A percentile compares a stretch with the other conserved stretches of the same genome.
phyloP scores from a whole-genome alignment of 202 grass and related monocot genomes.

The Panicum hallii region DNA sequence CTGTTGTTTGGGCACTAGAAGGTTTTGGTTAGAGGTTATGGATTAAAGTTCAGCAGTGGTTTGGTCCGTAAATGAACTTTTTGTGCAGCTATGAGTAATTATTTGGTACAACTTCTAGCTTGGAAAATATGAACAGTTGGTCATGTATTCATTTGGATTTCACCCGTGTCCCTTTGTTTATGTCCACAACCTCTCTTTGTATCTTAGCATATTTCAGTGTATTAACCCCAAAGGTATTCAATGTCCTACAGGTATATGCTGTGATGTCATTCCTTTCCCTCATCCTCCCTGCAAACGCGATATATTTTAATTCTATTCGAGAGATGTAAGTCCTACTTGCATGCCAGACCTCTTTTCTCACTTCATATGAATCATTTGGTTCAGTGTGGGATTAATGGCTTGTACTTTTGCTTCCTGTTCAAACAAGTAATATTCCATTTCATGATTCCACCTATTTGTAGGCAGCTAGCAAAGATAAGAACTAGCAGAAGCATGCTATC shows the following conservation, averaged over 20 bases:
- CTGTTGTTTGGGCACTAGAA: neutral
- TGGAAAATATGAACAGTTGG: neutral
- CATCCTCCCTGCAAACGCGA: conserved; percentile 64
- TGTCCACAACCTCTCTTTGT: neutral
- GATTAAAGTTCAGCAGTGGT: neutral
- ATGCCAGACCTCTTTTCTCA: neutral
- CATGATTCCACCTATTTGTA: neutral
- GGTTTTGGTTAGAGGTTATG: neutral
- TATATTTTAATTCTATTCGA: conserved; percentile 90
- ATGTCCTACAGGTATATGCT: conserved; percentile 79
- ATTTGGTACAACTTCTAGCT: neutral
- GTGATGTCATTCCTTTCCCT: conserved; percentile 91
- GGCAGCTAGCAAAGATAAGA: neutral
- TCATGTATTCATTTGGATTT: conserved; percentile 1
- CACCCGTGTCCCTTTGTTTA: neutral
- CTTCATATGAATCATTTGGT: neutral
- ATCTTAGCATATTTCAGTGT: neutral
- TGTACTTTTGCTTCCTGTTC: conserved; percentile 14
- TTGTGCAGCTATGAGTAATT: neutral
- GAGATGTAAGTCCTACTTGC: conserved; percentile 76
- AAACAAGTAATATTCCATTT: conserved; percentile 9
- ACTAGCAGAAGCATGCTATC: neutral
- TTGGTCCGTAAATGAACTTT: neutral
- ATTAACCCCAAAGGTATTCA: conserved; percentile 7
- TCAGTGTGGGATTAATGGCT: conserved; percentile 22